Evolutionary conservation across 2,329 filamentous ascomycete genomes (phyloP).

Genomic region (Aspergillus carbonarius): DNA sequence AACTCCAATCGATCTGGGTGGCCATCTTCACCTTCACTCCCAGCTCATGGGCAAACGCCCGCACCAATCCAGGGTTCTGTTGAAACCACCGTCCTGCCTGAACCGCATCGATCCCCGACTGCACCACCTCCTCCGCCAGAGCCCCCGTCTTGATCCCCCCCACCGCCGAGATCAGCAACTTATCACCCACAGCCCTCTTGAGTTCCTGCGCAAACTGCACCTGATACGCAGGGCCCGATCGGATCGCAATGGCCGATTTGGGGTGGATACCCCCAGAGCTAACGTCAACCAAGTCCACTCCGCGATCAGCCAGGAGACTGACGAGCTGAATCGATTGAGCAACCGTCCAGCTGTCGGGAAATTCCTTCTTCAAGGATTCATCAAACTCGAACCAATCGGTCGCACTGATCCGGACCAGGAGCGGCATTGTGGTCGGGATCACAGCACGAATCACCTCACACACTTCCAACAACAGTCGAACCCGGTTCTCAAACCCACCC

Average conservation of each 20-base stretch:
- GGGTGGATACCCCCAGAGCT: slow-evolving; percentile 1
- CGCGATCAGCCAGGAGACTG: slow-evolving; percentile 10
- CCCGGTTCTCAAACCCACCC: slow-evolving; percentile 15
- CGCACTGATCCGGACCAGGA: slow-evolving; percentile 60
- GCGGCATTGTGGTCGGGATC: slow-evolving; percentile 54
- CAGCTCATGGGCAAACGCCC: slow-evolving; percentile 57
- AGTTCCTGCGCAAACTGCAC: slow-evolving; percentile 24
- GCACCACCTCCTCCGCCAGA: slow-evolving; percentile 39
- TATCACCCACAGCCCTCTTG: slow-evolving; percentile 22
- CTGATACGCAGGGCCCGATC: slow-evolving; percentile 25
- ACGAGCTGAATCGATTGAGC: slow-evolving; percentile 11
- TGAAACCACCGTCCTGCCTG: slow-evolving; percentile 56
- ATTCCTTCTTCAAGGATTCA: slow-evolving; percentile 14
- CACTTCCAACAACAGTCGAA: slow-evolving; percentile 11
- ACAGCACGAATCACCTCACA: slow-evolving; percentile 36
- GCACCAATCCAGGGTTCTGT: slow-evolving; percentile 59
- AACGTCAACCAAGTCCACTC: slow-evolving; percentile 7
- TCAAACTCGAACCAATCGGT: slow-evolving; percentile 61
- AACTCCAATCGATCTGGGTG: slow-evolving; percentile 21
- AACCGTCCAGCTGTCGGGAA: slow-evolving; percentile 21
- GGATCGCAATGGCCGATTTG: slow-evolving; percentile 16
- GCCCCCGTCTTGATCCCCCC: slow-evolving; percentile 20
- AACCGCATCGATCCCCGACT: slow-evolving; percentile 51
- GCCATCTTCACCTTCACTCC: slow-evolving; percentile 49
- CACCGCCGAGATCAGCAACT: slow-evolving; percentile 21